Base-by-base conservation (phyloP, 164 flowering plant genomes). In the Houttuynia cordata region DNA sequence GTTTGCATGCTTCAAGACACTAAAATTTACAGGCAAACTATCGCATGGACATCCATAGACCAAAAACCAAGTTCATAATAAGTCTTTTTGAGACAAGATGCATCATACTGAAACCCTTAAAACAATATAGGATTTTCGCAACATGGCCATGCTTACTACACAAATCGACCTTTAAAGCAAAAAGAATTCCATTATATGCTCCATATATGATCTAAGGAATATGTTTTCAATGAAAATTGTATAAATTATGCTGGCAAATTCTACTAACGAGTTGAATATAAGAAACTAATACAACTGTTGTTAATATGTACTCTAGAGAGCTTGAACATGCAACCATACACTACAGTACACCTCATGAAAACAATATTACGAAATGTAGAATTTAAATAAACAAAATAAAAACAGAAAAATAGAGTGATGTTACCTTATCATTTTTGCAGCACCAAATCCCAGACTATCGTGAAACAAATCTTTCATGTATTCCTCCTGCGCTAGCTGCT, bases 371-470 rank as follows among this genome's bases (percentile, higher is more conserved):
- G 0, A 12, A 45, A 17, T 45, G 17, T 12, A 12, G 12, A 8
- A 53, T 20, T 10, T 23, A 20, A 10, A 25, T 30, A 7, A 3
- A 57, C 8, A 25, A 14, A 30, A 14, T 7, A 57, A 34, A 13
- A 24, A 18, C 14, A 18, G 10, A 57, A 14, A 0, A 34, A 71
- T 73, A 2, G 23, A 24, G 12, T 45, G 7, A 45, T 45, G 0
- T 18, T 61, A 90, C 98, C 98, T 84, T 66, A 90, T 93, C 96
- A 93, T 93, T 78, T 93, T 90, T 55, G 97, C 96, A 66, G 96
- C 81, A 69, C 94, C 97, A 81, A 93, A 93, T 59, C 98, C 98
- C 63, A 93, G 92, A 53, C 85, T 68, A 67, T 90, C 98, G 66
- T 90, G 94, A 63, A 93, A 79, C 72, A 93, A 68, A 34, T 83